Conservation (phyloP, 202 grass and related monocot genomes). For the Zizania palustris region DNA sequence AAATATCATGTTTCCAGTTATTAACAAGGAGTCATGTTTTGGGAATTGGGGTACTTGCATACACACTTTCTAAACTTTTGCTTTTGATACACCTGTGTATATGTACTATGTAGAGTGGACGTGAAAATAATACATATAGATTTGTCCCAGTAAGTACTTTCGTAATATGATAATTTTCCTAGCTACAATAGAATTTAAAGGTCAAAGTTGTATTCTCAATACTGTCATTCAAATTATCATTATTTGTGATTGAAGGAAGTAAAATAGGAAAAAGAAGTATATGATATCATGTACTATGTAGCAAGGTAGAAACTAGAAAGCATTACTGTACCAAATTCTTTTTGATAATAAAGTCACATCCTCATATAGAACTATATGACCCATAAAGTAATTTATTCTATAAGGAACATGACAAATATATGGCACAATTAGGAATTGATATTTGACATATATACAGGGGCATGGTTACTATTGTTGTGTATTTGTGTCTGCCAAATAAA, state of each 20-base stretch:
- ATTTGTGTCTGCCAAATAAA: constrained; percentile 8
- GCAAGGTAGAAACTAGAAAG: too few relatives aligned
- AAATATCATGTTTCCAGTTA: constrained; percentile 25
- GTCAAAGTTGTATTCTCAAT: not conserved
- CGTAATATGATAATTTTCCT: not conserved
- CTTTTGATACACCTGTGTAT: not conserved
- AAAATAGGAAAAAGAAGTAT: constrained; percentile 4
- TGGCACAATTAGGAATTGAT: constrained; percentile 10
- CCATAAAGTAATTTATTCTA: not conserved
- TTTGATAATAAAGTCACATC: not conserved
- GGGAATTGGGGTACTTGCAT: not conserved
- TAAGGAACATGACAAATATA: constrained; percentile 11
- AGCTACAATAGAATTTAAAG: not conserved
- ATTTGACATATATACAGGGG: not conserved
- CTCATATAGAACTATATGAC: constrained; percentile 18
- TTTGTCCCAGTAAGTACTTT: not conserved
- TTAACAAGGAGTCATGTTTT: not conserved
- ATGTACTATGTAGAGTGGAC: not conserved
- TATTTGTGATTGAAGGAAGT: not conserved
- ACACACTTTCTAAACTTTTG: not conserved
- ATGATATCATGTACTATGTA: not conserved
- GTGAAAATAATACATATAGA: not conserved
- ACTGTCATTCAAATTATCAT: not conserved
- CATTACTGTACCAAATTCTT: not conserved
- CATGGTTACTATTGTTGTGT: not conserved